Conservation (phyloP, 306 rosid species). For the Citrullus colocynthis region DNA sequence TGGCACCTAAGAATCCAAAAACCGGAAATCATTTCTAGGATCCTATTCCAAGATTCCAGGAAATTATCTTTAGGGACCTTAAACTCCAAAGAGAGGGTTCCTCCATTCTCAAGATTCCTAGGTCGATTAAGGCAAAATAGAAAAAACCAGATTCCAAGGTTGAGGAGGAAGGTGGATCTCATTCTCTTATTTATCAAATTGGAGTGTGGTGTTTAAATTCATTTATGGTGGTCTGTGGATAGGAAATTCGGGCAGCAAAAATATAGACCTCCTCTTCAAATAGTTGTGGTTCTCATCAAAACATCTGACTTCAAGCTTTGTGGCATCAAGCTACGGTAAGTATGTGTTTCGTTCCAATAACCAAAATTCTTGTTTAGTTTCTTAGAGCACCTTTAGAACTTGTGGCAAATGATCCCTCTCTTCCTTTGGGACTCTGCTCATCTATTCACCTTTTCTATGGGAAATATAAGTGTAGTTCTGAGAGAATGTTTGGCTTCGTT, state of each 20-base stretch:
- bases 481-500: not conserved
- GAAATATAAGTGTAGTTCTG: too few species aligned
- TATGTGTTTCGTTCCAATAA: too few species aligned
- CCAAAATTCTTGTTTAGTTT: too few species aligned
- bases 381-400: too few species aligned
- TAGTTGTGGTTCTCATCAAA: not conserved
- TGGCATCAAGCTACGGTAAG: too few species aligned
- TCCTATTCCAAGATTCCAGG: not conserved
- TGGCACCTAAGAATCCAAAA: not conserved
- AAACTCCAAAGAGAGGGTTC: not conserved
- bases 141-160: not conserved
- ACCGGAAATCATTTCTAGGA: not conserved
- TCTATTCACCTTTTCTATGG: too few species aligned
- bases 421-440: too few species aligned
- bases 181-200: not conserved
- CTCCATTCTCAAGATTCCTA: not conserved
- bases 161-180: not conserved
- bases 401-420: too few species aligned
- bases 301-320: not conserved
- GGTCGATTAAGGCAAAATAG: not conserved
- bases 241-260: not conserved
- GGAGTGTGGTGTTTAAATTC: not conserved
- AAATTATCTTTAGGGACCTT: too few species aligned
- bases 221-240: not conserved
- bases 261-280: not conserved